These are phyloP conservation scores for Xylariaceae sp. DNA, from an alignment of 2,329 filamentous ascomycete genomes.

Conservation along the genomic window DNA sequence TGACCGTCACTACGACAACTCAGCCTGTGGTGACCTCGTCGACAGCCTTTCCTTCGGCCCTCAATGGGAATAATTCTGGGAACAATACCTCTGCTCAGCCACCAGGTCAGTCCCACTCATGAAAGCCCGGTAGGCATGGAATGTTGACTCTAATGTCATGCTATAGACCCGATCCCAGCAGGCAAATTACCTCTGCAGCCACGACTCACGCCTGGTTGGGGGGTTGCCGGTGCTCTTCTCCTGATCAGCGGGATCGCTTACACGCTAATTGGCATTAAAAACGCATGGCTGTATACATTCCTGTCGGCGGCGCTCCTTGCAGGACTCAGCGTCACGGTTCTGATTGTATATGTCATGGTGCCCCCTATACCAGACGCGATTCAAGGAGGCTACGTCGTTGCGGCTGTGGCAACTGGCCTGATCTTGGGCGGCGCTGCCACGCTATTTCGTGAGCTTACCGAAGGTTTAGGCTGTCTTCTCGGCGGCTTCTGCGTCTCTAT, in stretches of 20 bases:
- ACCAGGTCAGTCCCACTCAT: constrained; percentile 19
- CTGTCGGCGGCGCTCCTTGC: constrained; percentile 71
- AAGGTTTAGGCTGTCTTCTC: constrained; percentile 75
- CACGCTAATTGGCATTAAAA: constrained; percentile 75
- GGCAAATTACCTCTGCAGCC: constrained; percentile 67
- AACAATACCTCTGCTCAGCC: constrained; percentile 17
- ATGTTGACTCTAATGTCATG: constrained; percentile 10
- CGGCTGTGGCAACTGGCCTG: constrained; percentile 64
- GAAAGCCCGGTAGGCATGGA: constrained; percentile 3
- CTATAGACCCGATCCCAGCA: constrained; percentile 40
- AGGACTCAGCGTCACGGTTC: constrained; percentile 67
- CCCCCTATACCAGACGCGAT: constrained; percentile 67
- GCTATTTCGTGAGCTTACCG: constrained; percentile 77
- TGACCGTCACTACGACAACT: constrained; percentile 8
- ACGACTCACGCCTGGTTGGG: constrained; percentile 72
- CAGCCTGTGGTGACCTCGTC: constrained; percentile 14
- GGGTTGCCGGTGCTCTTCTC: constrained; percentile 71
- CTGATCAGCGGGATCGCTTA: constrained; percentile 67
- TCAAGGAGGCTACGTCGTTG: constrained; percentile 83
- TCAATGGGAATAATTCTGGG: constrained; percentile 28
- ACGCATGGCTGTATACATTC: constrained; percentile 71
- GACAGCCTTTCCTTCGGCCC: constrained; percentile 24
- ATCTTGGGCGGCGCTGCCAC: constrained; percentile 69
- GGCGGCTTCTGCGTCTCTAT: constrained; percentile 82
- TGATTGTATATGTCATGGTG: constrained; percentile 86